phyloP scores from a whole-genome alignment of 225 moss, liverwort and hornwort species.

The Marchantia polymorpha region DNA sequence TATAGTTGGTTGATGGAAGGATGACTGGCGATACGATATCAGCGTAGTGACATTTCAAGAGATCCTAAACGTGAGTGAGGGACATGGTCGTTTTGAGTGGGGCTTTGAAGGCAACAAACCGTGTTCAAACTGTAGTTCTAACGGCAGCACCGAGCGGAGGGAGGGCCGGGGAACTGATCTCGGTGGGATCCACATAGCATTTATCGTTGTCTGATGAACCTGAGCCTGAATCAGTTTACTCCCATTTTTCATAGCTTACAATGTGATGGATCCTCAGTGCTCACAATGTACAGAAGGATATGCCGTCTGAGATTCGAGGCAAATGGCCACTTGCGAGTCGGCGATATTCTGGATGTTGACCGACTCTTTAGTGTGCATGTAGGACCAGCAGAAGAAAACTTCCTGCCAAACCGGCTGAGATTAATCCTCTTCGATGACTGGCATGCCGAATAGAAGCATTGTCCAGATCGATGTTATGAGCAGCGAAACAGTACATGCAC shows the following conservation, averaged over 20 bases:
- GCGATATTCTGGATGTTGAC: neutral
- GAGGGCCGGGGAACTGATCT: neutral
- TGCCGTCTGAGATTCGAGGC: neutral
- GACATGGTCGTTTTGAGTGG: neutral
- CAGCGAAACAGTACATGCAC: neutral
- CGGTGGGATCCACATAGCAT: slow-evolving; percentile 1
- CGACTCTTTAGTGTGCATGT: neutral
- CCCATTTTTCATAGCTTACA: neutral
- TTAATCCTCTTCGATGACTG: neutral
- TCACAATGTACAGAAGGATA: neutral
- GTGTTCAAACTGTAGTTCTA: neutral
- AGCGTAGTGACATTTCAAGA: neutral
- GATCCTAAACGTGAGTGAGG: neutral
- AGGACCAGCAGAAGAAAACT: neutral
- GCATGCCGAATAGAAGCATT: neutral
- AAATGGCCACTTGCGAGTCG: neutral
- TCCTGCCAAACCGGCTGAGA: neutral
- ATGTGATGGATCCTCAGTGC: neutral
- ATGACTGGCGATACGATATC: neutral
- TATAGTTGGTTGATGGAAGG: neutral
- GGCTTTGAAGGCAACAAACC: neutral
- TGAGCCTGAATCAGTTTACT: too few relatives aligned
- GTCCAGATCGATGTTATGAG: neutral
- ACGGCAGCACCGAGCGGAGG: neutral
- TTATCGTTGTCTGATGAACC: neutral